Conservation (phyloP, 1,284 basidiomycete genomes). For the Vanrija sp. region DNA sequence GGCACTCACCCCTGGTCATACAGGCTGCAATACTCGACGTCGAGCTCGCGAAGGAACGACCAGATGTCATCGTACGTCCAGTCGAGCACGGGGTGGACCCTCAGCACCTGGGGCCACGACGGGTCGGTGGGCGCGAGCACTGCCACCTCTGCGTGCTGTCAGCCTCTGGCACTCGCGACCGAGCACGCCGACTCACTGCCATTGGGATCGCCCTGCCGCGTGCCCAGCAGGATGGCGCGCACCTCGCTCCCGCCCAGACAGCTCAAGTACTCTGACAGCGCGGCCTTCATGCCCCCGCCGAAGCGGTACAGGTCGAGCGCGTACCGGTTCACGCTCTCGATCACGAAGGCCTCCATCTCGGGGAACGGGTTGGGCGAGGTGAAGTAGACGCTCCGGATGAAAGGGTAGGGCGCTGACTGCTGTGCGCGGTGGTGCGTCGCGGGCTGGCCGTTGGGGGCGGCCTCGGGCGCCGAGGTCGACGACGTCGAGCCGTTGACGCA, state of each 20-base stretch:
- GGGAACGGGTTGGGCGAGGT: conserved; percentile 83
- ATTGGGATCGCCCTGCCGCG: conserved; percentile 82
- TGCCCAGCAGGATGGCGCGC: conserved; percentile 82
- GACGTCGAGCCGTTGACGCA: conserved; percentile 1
- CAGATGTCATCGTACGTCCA: conserved; percentile 90
- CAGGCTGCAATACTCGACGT: conserved; percentile 78
- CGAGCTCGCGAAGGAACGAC: conserved; percentile 71
- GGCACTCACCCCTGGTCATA: conserved; percentile 81
- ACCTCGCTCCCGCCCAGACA: conserved; percentile 49
- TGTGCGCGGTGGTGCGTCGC: conserved; percentile 13
- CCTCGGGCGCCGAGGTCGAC: background rate
- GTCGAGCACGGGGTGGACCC: conserved; percentile 92
- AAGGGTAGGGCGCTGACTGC: conserved; percentile 39
- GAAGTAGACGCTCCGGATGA: conserved; percentile 79
- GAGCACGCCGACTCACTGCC: conserved; percentile 63
- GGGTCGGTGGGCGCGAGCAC: conserved; percentile 74
- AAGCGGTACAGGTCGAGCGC: conserved; percentile 73
- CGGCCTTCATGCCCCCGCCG: conserved; percentile 75
- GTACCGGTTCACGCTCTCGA: conserved; percentile 63
- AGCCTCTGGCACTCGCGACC: background rate
- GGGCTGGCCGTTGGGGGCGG: background rate
- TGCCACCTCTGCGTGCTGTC: conserved; percentile 54
- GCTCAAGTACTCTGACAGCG: conserved; percentile 69
- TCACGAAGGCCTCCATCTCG: conserved; percentile 79
- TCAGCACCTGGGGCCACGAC: conserved; percentile 83